These are phyloP conservation scores for Lactarius deliciosus DNA, from an alignment of 768 basidiomycete species.

Conservation along the genomic window DNA sequence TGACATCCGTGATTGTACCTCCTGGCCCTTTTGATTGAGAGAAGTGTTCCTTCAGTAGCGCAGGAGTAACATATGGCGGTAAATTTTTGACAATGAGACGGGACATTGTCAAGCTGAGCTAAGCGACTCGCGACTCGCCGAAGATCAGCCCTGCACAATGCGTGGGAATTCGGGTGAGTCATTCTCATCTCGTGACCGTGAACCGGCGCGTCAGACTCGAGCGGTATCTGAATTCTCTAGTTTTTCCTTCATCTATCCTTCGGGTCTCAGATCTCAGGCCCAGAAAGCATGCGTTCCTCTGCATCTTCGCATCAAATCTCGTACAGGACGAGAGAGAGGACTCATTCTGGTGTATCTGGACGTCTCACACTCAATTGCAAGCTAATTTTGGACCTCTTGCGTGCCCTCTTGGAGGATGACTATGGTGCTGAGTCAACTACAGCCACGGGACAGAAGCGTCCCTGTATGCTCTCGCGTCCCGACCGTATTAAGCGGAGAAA, in stretches of 20 bases:
- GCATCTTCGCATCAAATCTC: slow-evolving; percentile 21
- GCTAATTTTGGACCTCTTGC: slow-evolving; percentile 17
- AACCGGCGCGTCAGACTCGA: not conserved
- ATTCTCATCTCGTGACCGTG: slow-evolving; percentile 14
- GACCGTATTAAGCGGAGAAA: slow-evolving; percentile 14
- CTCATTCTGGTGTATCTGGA: slow-evolving; percentile 1
- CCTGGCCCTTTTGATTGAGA: slow-evolving; percentile 54
- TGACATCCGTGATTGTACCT: slow-evolving; percentile 82
- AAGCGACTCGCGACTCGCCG: not conserved
- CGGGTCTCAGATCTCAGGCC: no score
- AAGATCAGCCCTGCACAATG: not conserved
- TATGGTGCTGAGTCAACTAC: slow-evolving; percentile 2
- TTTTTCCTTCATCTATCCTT: not conserved
- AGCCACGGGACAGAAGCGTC: slow-evolving; percentile 22
- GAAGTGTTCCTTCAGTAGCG: slow-evolving; percentile 66
- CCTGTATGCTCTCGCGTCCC: not conserved
- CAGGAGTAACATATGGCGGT: slow-evolving; percentile 64
- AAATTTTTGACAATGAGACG: slow-evolving; percentile 83
- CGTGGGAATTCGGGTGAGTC: slow-evolving; percentile 14
- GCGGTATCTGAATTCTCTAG: not conserved
- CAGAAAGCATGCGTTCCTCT: slow-evolving; percentile 20
- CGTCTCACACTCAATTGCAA: slow-evolving; percentile 18
- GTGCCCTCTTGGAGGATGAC: not conserved
- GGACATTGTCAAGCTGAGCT: slow-evolving; percentile 51
- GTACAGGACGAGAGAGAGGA: slow-evolving; percentile 16